Evolutionary conservation across 225 moss, liverwort and hornwort genomes (phyloP).

Genomic region (Physcomitrellopsis africana): DNA sequence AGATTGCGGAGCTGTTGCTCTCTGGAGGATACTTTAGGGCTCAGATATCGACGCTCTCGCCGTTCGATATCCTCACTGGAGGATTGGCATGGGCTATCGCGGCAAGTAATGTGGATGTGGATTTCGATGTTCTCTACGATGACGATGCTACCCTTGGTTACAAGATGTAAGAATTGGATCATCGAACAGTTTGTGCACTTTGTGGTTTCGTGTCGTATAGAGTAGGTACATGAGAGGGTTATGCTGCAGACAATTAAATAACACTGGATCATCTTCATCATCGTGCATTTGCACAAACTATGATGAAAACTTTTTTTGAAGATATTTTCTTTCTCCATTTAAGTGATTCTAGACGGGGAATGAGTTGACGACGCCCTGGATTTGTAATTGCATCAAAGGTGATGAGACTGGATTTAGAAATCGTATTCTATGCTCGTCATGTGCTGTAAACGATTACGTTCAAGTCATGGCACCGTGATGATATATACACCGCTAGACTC

Average conservation of each 20-base stretch:
- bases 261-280: conserved; percentile 14
- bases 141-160: conserved; percentile 96
- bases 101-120: conserved; percentile 94
- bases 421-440: neutral
- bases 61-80: conserved; percentile 93
- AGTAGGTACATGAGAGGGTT: neutral
- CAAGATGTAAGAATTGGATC: conserved; percentile 67
- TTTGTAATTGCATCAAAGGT: neutral
- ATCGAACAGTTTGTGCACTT: neutral
- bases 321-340: neutral
- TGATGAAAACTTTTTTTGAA: conserved; percentile 4
- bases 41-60: conserved; percentile 81
- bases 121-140: conserved; percentile 93
- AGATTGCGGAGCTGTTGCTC: conserved; percentile 80
- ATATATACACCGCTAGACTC: neutral
- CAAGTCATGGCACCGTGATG: conserved; percentile 4
- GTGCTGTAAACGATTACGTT: neutral
- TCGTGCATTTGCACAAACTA: neutral
- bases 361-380: neutral
- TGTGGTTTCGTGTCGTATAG: neutral
- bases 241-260: conserved; percentile 3
- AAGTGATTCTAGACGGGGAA: conserved; percentile 16
- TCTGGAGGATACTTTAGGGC: conserved; percentile 91
- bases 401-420: conserved; percentile 5
- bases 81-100: conserved; percentile 98